These are phyloP conservation scores for Pseudogymnoascus sp. DNA, from an alignment of 2,329 filamentous ascomycete genomes.

Conservation along the genomic window DNA sequence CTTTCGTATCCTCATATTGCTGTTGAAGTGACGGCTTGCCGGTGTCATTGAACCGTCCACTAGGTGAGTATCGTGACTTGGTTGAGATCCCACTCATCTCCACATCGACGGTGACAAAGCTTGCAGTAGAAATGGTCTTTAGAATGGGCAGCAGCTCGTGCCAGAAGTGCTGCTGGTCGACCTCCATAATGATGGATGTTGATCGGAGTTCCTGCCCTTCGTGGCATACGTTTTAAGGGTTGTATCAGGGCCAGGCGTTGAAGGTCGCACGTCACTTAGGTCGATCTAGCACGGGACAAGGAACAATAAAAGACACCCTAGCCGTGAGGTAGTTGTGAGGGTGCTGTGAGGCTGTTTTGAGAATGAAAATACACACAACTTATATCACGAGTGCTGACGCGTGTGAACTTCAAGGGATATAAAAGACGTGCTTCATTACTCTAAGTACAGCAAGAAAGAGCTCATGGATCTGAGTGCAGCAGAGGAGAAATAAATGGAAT, in stretches of 20 bases:
- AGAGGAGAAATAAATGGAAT: neutral
- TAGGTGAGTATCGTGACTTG: conserved; percentile 24
- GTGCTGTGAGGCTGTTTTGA: neutral
- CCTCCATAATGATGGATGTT: conserved; percentile 42
- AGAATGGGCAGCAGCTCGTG: conserved; percentile 47
- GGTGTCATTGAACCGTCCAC: conserved; percentile 26
- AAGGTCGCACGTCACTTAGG: neutral
- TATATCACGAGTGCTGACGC: neutral
- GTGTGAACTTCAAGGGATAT: conserved; percentile 2
- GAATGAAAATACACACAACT: neutral
- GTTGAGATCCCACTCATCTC: conserved; percentile 57
- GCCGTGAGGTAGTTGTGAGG: neutral
- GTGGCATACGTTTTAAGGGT: conserved; percentile 1
- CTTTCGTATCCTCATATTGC: conserved; percentile 52
- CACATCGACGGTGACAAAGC: conserved; percentile 57
- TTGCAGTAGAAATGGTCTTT: conserved; percentile 47
- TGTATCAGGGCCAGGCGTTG: neutral
- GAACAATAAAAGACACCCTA: neutral
- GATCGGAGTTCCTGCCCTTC: neutral
- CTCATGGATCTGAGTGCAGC: neutral
- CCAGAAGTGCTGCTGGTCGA: conserved; percentile 40
- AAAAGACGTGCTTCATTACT: neutral
- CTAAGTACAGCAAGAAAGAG: neutral
- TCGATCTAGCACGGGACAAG: neutral
- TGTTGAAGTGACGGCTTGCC: conserved; percentile 48